These are phyloP conservation scores for Candida rishiriensis DNA, from an alignment of 805 yeast genomes.

Conservation along the genomic window DNA sequence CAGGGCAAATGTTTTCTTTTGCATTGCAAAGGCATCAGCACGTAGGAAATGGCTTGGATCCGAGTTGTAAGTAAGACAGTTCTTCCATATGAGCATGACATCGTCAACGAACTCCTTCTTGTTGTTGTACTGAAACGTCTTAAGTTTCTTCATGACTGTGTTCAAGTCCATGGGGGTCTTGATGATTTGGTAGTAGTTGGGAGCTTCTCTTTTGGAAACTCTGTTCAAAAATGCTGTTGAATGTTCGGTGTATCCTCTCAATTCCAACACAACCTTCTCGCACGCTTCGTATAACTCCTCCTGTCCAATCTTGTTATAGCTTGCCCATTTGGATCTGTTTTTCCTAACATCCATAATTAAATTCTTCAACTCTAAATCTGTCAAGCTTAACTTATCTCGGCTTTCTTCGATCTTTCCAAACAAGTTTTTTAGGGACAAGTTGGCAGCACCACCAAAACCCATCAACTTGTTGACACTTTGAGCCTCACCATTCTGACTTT, in stretches of 20 bases:
- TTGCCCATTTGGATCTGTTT: conserved; percentile 96
- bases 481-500: conserved; percentile 19
- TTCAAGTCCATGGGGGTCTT: conserved; percentile 95
- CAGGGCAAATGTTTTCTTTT: conserved; percentile 72
- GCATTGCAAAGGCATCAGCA: conserved; percentile 94
- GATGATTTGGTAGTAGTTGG: conserved; percentile 86
- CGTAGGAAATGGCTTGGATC: conserved; percentile 92
- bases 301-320: conserved; percentile 92
- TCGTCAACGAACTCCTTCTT: conserved; percentile 94
- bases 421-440: conserved; percentile 73
- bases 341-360: conserved; percentile 89
- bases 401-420: conserved; percentile 72
- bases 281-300: conserved; percentile 97
- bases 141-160: conserved; percentile 87
- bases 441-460: conserved; percentile 59
- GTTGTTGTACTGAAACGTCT: conserved; percentile 72
- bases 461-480: conserved; percentile 26
- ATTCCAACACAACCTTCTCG: conserved; percentile 87
- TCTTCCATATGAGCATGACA: conserved; percentile 90
- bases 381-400: conserved; percentile 67
- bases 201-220: conserved; percentile 98
- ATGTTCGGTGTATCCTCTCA: conserved; percentile 91
- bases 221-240: conserved; percentile 93
- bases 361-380: conserved; percentile 79
- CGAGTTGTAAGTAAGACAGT: conserved; percentile 87